A percentile compares a stretch with the other conserved stretches of the same genome.
Conservation (phyloP, 2,329 filamentous ascomycete genomes). For the Keithomyces neogunnii region DNA sequence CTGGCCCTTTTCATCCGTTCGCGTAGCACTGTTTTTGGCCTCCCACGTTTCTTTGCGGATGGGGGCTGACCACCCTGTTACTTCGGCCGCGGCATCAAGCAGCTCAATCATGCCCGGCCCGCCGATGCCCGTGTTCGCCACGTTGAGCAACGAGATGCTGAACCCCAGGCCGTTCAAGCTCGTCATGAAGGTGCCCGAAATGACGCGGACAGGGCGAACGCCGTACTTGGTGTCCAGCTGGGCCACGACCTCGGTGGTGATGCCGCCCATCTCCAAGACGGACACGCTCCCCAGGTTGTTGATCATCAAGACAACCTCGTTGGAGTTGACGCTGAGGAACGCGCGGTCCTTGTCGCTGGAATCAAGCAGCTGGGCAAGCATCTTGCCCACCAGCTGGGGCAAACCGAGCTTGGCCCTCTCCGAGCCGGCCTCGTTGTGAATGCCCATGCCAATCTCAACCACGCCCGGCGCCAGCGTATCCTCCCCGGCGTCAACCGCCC, state of each 20-base stretch:
- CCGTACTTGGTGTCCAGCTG: constrained; percentile 50
- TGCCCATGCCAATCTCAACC: constrained; percentile 67
- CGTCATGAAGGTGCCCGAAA: constrained; percentile 69
- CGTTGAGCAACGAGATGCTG: constrained; percentile 61
- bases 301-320: constrained; percentile 60
- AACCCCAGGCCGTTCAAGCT: constrained; percentile 70
- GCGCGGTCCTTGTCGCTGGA: constrained; percentile 58
- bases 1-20: constrained; percentile 27
- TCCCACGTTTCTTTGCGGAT: constrained; percentile 57
- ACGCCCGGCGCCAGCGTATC: constrained; percentile 41
- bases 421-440: constrained; percentile 62
- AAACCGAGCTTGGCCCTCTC: constrained; percentile 43
- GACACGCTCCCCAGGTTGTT: constrained; percentile 73
- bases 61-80: constrained; percentile 60
- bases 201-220: constrained; percentile 55
- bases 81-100: constrained; percentile 61
- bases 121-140: constrained; percentile 48
- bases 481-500: constrained; percentile 51
- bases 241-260: constrained; percentile 57
- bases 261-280: constrained; percentile 62
- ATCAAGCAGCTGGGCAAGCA: constrained; percentile 64
- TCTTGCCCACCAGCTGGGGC: constrained; percentile 48
- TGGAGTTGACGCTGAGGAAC: constrained; percentile 54
- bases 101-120: constrained; percentile 58
- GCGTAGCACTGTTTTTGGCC: constrained; percentile 39